Base-by-base conservation (phyloP, 2,329 filamentous ascomycete genomes). In the Xylariaceae sp. region DNA sequence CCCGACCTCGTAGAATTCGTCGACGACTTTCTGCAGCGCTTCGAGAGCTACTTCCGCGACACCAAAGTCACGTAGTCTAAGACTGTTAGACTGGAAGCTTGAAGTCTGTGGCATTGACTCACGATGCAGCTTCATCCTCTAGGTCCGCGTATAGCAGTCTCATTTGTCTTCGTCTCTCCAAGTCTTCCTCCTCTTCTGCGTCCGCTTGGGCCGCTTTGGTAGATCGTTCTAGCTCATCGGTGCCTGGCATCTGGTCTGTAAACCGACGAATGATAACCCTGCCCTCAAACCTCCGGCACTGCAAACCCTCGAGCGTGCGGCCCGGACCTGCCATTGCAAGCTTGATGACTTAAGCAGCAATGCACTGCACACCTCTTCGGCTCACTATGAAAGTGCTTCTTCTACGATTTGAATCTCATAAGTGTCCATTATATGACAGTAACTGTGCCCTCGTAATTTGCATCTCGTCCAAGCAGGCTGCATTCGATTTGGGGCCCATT, bases 201-300 rank as follows among this genome's bases (percentile, higher is more conserved):
- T 52, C 49, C 11, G 31, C 47, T 53, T 55, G 55, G 10, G 55
- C 55, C 19, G 55, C 48, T 31, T 41, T 51, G 11, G 43, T 51
- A 10, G 43, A 51, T 13, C 45, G 50, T 17, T 57, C 53, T n/a
- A 53, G 39, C 38, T 57, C 53, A 13, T 55, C 49, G 6, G 45
- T 34, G 22, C 50, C 55, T 3, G 45, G 18, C 4, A 58, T 50
- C 18, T 58, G 44, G 36, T 47, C 50, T 16, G 55, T 53, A 34
- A 56, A 53, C 14, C 53, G 47, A 16, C 53, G 55, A 43, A 55
- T 53, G 13, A 55, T 43, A 4, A 33, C 19, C 13, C 43, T 51
- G 4, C 47, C 47, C 42, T 55, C 39, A 6, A 53, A 33, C 16
- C 28, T 45, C 14, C 48, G 43, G 6, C 17, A 36, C 38, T 44